Evolutionary conservation across 2,329 filamentous ascomycete genomes (phyloP).

Genomic region (Phyllosticta citriasiana): DNA sequence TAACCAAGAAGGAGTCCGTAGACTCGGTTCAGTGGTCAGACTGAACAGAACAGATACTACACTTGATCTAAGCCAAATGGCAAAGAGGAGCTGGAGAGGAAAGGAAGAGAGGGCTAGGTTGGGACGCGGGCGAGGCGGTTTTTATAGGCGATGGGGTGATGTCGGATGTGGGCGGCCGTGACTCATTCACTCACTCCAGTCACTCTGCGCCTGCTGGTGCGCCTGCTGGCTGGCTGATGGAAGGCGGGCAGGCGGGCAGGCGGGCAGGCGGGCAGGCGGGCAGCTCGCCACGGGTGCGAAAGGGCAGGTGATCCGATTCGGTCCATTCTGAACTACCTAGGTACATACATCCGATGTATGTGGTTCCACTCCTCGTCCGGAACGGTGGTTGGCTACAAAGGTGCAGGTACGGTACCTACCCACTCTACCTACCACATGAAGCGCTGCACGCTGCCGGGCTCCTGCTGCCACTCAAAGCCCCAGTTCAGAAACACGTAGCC

Average conservation of each 20-base stretch:
- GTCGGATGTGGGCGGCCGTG: too few relatives aligned
- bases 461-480: slow-evolving; percentile 58
- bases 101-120: neutral
- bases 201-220: neutral
- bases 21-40: neutral
- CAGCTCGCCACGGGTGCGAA: too few relatives aligned
- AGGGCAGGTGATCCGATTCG: too few relatives aligned
- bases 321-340: too few relatives aligned
- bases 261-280: too few relatives aligned
- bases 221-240: too few relatives aligned
- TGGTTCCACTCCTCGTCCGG: too few relatives aligned
- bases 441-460: slow-evolving; percentile 53
- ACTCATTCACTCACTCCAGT: neutral
- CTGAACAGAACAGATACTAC: neutral
- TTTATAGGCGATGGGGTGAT: neutral
- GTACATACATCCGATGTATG: too few relatives aligned
- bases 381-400: too few relatives aligned
- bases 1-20: neutral
- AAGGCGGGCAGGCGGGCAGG: too few relatives aligned
- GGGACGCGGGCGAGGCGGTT: too few relatives aligned
- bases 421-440: slow-evolving; percentile 62
- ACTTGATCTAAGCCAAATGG: neutral
- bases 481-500: slow-evolving; percentile 61
- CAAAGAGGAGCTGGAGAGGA: neutral
- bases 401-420: too few relatives aligned